Percentiles rank a stretch among this genome's conserved stretches.
Conservation (phyloP, 2,329 filamentous ascomycete genomes). For the Sarocladium oryzae region DNA sequence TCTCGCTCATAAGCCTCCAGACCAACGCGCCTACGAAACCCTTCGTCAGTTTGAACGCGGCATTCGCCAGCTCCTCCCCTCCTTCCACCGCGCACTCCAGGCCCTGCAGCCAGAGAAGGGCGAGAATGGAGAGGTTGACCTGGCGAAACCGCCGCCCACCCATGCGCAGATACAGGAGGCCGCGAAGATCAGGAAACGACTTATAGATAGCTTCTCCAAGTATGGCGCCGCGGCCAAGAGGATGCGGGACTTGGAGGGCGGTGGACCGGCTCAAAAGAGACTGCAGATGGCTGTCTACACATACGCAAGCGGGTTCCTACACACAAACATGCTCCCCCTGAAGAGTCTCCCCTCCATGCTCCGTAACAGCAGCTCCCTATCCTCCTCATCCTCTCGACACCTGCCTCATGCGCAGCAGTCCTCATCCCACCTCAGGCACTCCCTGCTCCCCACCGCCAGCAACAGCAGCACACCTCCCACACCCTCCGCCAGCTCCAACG, state of each 20-base stretch:
- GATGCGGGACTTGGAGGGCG: conserved; percentile 66
- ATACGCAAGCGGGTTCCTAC: conserved; percentile 75
- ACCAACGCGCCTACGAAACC: conserved; percentile 76
- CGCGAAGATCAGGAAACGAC: conserved; percentile 78
- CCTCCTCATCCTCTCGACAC: conserved; percentile 22
- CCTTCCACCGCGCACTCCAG: conserved; percentile 72
- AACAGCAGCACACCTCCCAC: conserved; percentile 41
- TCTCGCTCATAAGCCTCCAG: conserved; percentile 59
- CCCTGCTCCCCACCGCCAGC: conserved; percentile 33
- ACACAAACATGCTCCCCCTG: conserved; percentile 84
- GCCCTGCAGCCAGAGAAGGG: conserved; percentile 55
- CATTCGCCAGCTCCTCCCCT: conserved; percentile 73
- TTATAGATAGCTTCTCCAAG: conserved; percentile 84
- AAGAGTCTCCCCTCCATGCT: conserved; percentile 67
- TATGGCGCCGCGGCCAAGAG: conserved; percentile 78
- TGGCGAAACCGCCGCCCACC: conserved; percentile 38
- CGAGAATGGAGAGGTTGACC: conserved; percentile 30
- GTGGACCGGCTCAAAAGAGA: conserved; percentile 61
- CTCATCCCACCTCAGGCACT: conserved; percentile 34
- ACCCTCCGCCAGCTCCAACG: not conserved
- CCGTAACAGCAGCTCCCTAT: conserved; percentile 29
- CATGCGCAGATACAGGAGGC: conserved; percentile 74
- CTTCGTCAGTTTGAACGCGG: conserved; percentile 82
- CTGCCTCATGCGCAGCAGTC: conserved; percentile 17
- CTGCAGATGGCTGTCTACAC: conserved; percentile 79